A percentile compares a stretch with the other conserved stretches of the same genome.
These are phyloP conservation scores for Sporothrix mexicana DNA, from an alignment of 2,329 filamentous ascomycete species.

Conservation along the genomic window DNA sequence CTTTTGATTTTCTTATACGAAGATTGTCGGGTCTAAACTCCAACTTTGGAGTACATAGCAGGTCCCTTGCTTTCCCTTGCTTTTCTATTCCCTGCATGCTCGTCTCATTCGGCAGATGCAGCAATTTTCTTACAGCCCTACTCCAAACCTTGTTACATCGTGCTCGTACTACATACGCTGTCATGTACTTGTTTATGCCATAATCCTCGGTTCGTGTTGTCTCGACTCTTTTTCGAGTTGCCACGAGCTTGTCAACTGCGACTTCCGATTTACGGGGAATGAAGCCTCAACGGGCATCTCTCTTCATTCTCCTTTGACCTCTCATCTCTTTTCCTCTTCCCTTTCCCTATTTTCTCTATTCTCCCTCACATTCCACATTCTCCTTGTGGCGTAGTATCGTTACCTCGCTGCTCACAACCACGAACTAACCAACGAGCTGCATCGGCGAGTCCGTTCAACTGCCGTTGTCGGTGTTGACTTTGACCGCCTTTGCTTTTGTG, in stretches of 20 bases:
- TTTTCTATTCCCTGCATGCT: not conserved
- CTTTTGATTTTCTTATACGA: conserved; percentile 28
- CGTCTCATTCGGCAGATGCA: not conserved
- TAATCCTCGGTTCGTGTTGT: conserved; percentile 9
- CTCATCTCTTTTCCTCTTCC: not conserved
- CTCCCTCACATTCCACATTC: not conserved
- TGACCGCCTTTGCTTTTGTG: not conserved
- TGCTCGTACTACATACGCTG: not conserved
- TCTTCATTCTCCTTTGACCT: not conserved
- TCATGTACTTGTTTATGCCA: conserved; percentile 6
- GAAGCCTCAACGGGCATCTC: not conserved
- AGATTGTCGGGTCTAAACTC: conserved; percentile 5
- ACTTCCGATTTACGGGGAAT: not conserved
- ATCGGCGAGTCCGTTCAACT: conserved; percentile 21
- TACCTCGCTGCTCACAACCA: conserved; percentile 8
- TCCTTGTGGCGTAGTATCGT: conserved; percentile 11
- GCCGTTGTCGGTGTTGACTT: not conserved
- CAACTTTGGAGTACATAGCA: not conserved
- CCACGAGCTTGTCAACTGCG: not conserved
- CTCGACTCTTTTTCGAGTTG: not conserved
- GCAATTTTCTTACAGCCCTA: conserved; percentile 6
- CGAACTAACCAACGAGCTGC: not conserved
- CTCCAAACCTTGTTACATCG: no score
- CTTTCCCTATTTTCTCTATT: not conserved
- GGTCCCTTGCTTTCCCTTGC: not conserved